A percentile compares a stretch with the other conserved stretches of the same genome.
These are phyloP conservation scores for Zarea fungicola DNA, from an alignment of 2,329 filamentous ascomycete species.

Conservation along the genomic window DNA sequence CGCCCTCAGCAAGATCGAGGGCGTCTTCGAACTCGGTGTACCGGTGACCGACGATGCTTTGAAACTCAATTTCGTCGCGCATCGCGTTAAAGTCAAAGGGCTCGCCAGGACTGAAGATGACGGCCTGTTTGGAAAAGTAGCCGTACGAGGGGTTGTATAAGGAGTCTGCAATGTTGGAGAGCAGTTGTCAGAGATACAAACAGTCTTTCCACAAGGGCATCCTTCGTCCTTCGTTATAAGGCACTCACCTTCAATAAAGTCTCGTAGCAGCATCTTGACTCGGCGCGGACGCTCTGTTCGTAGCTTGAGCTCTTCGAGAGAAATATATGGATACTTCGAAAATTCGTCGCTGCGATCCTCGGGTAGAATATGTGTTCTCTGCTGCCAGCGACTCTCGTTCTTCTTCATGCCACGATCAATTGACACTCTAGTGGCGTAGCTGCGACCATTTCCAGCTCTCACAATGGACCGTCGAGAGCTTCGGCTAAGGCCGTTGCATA, in stretches of 20 bases:
- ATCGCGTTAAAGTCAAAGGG: slow-evolving; percentile 84
- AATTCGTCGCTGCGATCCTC: slow-evolving; percentile 77
- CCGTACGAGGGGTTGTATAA: slow-evolving; percentile 92
- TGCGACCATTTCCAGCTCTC: slow-evolving; percentile 10
- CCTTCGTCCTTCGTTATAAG: no score
- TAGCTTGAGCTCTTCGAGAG: slow-evolving; percentile 68
- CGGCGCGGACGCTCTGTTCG: slow-evolving; percentile 72
- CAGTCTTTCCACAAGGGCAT: background rate
- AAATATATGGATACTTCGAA: slow-evolving; percentile 75
- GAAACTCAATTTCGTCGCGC: slow-evolving; percentile 80
- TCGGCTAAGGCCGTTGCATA: slow-evolving; percentile 20
- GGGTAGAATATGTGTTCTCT: slow-evolving; percentile 69
- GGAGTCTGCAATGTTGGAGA: slow-evolving; percentile 56
- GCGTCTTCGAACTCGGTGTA: slow-evolving; percentile 89
- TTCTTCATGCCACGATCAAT: slow-evolving; percentile 36
- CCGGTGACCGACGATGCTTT: slow-evolving; percentile 66
- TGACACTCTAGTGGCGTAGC: slow-evolving; percentile 23
- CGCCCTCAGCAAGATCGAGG: slow-evolving; percentile 64
- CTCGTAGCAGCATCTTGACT: slow-evolving; percentile 95
- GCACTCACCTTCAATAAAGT: slow-evolving; percentile 87
- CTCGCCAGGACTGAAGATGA: slow-evolving; percentile 89
- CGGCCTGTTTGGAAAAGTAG: slow-evolving; percentile 93
- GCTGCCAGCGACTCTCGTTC: slow-evolving; percentile 77
- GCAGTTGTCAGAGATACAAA: background rate
- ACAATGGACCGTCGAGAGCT: background rate